Percentiles rank a stretch among this genome's conserved stretches.
Conservation (phyloP, 208 protist species). For the Acanthamoeba castellanii region DNA sequence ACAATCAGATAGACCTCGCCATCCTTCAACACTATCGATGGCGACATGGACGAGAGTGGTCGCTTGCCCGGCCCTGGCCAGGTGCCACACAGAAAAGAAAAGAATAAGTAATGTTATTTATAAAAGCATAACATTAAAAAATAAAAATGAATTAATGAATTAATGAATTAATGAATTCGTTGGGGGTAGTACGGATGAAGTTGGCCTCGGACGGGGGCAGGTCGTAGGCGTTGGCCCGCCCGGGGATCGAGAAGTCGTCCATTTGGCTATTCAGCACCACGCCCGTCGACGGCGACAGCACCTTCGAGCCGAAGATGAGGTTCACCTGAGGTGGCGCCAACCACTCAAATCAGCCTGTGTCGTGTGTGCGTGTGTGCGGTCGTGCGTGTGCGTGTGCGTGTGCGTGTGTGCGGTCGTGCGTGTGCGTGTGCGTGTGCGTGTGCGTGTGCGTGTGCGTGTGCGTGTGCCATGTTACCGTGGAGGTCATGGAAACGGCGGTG, state of each 20-base stretch:
- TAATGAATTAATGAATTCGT: neutral
- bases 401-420: no score
- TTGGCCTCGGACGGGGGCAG: constrained; percentile 84
- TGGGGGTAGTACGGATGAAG: constrained; percentile 76
- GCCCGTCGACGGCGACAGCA: constrained; percentile 78
- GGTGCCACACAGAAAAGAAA: neutral
- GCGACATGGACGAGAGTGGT: constrained; percentile 85
- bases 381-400: neutral
- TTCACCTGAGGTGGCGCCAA: constrained; percentile 76
- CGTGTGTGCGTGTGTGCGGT: neutral
- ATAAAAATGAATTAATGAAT: neutral
- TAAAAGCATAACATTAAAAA: no score
- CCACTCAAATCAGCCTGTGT: neutral
- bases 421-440: no score
- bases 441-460: no score
- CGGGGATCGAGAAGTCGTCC: constrained; percentile 64
- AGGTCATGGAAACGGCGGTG: constrained; percentile 82
- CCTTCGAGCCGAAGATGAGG: constrained; percentile 82
- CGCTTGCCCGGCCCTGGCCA: constrained; percentile 81
- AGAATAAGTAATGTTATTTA: neutral
- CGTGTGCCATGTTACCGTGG: constrained; percentile 79
- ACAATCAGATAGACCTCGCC: constrained; percentile 73
- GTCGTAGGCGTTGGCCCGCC: constrained; percentile 80
- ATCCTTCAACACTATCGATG: constrained; percentile 81
- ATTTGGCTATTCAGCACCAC: constrained; percentile 84